A percentile compares a stretch with the other conserved stretches of the same genome.
Conservation (phyloP, 805 yeast genomes). For the Candida takata region DNA sequence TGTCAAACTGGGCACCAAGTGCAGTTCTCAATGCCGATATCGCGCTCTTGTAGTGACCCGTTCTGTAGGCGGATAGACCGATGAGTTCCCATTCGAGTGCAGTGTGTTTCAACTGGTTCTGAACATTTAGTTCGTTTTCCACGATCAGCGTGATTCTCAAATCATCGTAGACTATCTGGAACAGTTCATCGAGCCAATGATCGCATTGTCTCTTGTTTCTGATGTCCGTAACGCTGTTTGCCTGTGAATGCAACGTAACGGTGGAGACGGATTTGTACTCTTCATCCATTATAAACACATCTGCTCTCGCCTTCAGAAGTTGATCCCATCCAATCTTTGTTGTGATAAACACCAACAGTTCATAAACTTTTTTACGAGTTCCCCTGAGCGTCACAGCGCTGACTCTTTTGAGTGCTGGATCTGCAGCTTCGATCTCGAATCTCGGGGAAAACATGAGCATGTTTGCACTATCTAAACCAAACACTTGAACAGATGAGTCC, state of each 20-base stretch:
- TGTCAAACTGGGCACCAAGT: slow-evolving; percentile 51
- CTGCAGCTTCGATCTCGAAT: slow-evolving; percentile 34
- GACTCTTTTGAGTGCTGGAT: slow-evolving; percentile 41
- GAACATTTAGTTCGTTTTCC: slow-evolving; percentile 24
- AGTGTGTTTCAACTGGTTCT: slow-evolving; percentile 36
- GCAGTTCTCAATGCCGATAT: slow-evolving; percentile 50
- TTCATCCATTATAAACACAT: slow-evolving; percentile 75
- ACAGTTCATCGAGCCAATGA: slow-evolving; percentile 71
- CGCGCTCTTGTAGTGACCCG: slow-evolving; percentile 41
- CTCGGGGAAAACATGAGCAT: slow-evolving; percentile 15
- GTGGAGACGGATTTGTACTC: slow-evolving; percentile 42
- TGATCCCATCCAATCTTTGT: slow-evolving; percentile 79
- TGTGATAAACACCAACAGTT: slow-evolving; percentile 60
- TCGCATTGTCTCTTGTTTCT: slow-evolving; percentile 56
- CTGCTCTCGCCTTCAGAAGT: slow-evolving; percentile 55
- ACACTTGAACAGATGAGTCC: slow-evolving; percentile 24
- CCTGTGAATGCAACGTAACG: slow-evolving; percentile 12
- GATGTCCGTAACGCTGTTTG: slow-evolving; percentile 1
- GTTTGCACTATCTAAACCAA: slow-evolving; percentile 24
- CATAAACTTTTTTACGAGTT: slow-evolving; percentile 56
- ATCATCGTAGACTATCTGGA: slow-evolving; percentile 65
- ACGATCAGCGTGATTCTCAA: slow-evolving; percentile 32
- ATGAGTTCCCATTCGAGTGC: slow-evolving; percentile 72
- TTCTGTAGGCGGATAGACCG: slow-evolving; percentile 47
- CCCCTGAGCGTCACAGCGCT: slow-evolving; percentile 46